These are phyloP conservation scores for Patellifolia procumbens DNA, from an alignment of 179 eudicot genomes.

Conservation along the genomic window DNA sequence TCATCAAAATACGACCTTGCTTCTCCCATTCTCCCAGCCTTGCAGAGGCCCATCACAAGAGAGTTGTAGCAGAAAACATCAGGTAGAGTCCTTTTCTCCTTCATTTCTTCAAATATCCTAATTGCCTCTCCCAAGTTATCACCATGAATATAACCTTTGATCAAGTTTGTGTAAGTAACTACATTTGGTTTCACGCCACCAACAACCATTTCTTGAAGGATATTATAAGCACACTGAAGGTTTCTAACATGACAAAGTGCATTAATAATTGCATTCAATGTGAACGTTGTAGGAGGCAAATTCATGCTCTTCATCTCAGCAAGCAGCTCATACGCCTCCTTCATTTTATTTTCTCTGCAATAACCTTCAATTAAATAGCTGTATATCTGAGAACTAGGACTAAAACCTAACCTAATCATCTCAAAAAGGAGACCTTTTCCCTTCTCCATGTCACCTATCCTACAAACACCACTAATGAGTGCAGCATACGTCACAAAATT, in stretches of 20 bases:
- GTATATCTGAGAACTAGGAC: slow-evolving; percentile 58
- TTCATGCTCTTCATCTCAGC: slow-evolving; percentile 61
- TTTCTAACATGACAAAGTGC: slow-evolving; percentile 56
- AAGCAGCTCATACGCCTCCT: slow-evolving; percentile 55
- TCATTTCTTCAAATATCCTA: slow-evolving; percentile 56
- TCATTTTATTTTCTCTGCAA: slow-evolving; percentile 42
- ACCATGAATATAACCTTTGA: slow-evolving; percentile 46
- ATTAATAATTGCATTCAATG: slow-evolving; percentile 49
- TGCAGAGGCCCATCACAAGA: slow-evolving; percentile 66
- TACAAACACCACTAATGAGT: slow-evolving; percentile 59
- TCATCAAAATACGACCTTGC: slow-evolving; percentile 48
- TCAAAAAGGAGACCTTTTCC: slow-evolving; percentile 50
- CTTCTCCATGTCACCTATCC: slow-evolving; percentile 55
- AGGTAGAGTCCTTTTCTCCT: slow-evolving; percentile 45
- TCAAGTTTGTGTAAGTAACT: slow-evolving; percentile 56
- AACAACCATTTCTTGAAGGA: slow-evolving; percentile 45
- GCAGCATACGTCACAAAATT: slow-evolving; percentile 58
- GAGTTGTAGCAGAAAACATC: slow-evolving; percentile 65
- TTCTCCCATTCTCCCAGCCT: slow-evolving; percentile 56
- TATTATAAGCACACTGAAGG: slow-evolving; percentile 41
- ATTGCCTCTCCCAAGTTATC: slow-evolving; percentile 53
- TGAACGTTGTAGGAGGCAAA: slow-evolving; percentile 51
- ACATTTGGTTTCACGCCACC: slow-evolving; percentile 60
- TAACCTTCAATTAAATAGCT: slow-evolving; percentile 63
- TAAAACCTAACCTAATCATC: slow-evolving; percentile 54